phyloP scores from a whole-genome alignment of 1,139 yeast species.

The Meyerozyma elateridarum region DNA sequence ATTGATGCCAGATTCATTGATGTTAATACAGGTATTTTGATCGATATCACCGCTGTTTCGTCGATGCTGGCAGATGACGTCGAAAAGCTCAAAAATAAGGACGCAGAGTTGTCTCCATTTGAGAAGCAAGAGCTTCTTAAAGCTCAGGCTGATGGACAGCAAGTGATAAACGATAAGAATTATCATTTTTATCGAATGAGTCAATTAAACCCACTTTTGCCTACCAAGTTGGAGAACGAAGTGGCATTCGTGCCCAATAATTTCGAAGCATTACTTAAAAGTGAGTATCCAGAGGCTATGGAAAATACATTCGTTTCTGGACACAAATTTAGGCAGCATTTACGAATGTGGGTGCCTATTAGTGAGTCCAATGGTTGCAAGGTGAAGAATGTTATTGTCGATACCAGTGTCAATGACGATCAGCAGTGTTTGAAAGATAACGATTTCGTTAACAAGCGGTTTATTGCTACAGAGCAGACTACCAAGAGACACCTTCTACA shows the following conservation, averaged over 20 bases:
- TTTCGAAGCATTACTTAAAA: constrained; percentile 1
- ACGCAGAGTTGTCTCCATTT: background rate
- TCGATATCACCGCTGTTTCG: constrained; percentile 12
- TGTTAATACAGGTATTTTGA: constrained; percentile 12
- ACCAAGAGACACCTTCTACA: constrained; percentile 2
- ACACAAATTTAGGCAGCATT: constrained; percentile 3
- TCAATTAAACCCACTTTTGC: constrained; percentile 4
- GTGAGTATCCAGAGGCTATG: constrained; percentile 2
- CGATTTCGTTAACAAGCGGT: background rate
- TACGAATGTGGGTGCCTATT: constrained; percentile 2
- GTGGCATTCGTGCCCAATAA: constrained; percentile 4
- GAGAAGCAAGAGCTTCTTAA: constrained; percentile 2
- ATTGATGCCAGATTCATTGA: constrained; percentile 16
- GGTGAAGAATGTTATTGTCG: background rate
- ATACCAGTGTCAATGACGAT: constrained; percentile 3
- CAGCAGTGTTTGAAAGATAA: constrained; percentile 1
- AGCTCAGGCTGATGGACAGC: constrained; percentile 1
- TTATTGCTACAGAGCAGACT: background rate
- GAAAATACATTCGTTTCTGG: constrained; percentile 3
- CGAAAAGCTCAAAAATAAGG: constrained; percentile 1
- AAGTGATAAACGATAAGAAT: constrained; percentile 3
- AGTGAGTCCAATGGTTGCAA: constrained; percentile 4
- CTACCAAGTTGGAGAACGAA: constrained; percentile 5
- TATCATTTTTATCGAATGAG: constrained; percentile 1
- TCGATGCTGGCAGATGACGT: constrained; percentile 2